These are phyloP conservation scores for Candida adriatica DNA, from an alignment of 805 yeast genomes.

Conservation along the genomic window DNA sequence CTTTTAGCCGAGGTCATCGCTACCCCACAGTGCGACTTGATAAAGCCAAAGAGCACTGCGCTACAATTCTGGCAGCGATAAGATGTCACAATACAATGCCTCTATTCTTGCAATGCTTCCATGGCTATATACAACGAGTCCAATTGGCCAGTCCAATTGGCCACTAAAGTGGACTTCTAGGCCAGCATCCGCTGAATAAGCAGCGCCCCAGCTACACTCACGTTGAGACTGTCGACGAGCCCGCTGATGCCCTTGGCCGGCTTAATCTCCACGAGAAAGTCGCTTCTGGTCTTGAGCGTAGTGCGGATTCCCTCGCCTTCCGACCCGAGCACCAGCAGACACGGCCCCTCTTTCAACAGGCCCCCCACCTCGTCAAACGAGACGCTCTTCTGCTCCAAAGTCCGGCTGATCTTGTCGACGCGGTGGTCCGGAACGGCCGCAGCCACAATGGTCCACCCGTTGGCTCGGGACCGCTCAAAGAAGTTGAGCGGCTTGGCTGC, in stretches of 20 bases:
- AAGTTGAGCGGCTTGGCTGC: conserved; percentile 55
- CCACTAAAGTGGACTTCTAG: conserved; percentile 1
- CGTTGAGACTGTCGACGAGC: conserved; percentile 73
- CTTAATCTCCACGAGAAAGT: conserved; percentile 32
- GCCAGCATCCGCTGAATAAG: conserved; percentile 33
- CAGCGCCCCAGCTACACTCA: conserved; percentile 82
- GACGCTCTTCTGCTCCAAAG: conserved; percentile 29
- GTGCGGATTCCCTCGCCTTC: conserved; percentile 82
- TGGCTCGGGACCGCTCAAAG: conserved; percentile 42
- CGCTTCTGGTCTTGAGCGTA: conserved; percentile 51
- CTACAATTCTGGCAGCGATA: too few species aligned
- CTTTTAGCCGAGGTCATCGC: not conserved
- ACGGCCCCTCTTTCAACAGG: conserved; percentile 45
- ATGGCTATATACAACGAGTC: too few species aligned
- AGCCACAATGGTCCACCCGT: conserved; percentile 69
- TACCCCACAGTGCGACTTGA: too few species aligned
- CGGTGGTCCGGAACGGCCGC: conserved; percentile 38
- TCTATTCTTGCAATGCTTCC: too few species aligned
- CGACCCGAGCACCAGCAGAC: conserved; percentile 71
- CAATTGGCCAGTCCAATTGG: too few species aligned
- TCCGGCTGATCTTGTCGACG: conserved; percentile 21
- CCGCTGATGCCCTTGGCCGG: conserved; percentile 27
- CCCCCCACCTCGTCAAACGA: conserved; percentile 36
- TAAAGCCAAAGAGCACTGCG: too few species aligned
- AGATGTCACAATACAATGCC: too few species aligned